Conservation (phyloP, 345 rosid genomes). For the Eutrema japonicum region DNA sequence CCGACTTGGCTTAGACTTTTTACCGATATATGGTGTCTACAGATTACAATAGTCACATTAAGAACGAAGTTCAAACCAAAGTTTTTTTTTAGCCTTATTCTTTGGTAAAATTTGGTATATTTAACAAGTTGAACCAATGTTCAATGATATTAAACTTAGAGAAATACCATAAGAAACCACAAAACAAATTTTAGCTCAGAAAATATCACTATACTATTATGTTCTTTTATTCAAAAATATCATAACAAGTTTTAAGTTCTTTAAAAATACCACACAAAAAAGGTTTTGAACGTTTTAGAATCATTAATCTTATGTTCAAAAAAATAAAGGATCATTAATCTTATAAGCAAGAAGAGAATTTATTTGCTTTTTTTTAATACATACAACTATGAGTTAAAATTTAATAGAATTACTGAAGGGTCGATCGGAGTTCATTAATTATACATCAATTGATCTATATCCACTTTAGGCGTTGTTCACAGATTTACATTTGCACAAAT, state of each 20-base stretch:
- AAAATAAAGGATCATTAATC: too few relatives aligned
- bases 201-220: neutral
- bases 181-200: neutral
- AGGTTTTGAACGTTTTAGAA: neutral
- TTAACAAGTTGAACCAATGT: neutral
- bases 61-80: neutral
- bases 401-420: neutral
- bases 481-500: neutral
- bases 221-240: neutral
- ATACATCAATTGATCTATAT: neutral
- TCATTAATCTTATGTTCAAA: neutral
- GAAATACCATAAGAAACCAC: neutral
- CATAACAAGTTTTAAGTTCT: neutral
- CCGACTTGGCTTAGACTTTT: neutral
- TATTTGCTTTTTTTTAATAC: neutral
- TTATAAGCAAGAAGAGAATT: constrained; percentile 21
- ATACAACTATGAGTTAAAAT: neutral
- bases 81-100: neutral
- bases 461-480: constrained; percentile 3
- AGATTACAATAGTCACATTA: neutral
- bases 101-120: neutral
- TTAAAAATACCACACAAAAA: neutral
- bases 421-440: neutral
- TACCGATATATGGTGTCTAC: neutral
- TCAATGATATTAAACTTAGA: neutral